A percentile compares a stretch with the other conserved stretches of the same genome.
Conservation (phyloP, 1,284 basidiomycete genomes). For the Wallemia mellicola region DNA sequence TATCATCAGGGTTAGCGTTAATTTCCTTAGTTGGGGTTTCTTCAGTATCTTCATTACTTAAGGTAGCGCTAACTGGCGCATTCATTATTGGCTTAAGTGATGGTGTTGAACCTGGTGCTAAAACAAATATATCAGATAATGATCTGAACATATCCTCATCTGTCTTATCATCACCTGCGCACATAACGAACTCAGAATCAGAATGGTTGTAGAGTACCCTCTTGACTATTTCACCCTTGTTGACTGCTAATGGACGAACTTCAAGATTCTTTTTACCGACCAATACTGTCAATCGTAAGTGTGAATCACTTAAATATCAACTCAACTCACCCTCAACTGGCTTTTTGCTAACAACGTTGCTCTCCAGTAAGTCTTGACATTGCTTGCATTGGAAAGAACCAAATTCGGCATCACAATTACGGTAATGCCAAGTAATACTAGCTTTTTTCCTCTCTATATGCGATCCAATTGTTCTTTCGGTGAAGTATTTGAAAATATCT, state of each 20-base stretch:
- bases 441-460: slow-evolving; percentile 92
- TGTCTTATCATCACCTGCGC: slow-evolving; percentile 94
- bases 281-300: slow-evolving; percentile 24
- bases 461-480: slow-evolving; percentile 80
- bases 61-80: slow-evolving; percentile 40
- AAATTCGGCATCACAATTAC: slow-evolving; percentile 77
- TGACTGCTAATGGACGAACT: slow-evolving; percentile 73
- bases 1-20: slow-evolving; percentile 29
- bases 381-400: slow-evolving; percentile 87
- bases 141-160: slow-evolving; percentile 94
- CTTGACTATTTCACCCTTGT: slow-evolving; percentile 97
- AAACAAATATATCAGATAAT: slow-evolving; percentile 25
- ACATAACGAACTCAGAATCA: slow-evolving; percentile 82
- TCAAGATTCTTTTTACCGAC: slow-evolving; percentile 97
- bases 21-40: slow-evolving; percentile 27
- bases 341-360: slow-evolving; percentile 54
- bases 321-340: slow-evolving; percentile 42
- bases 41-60: slow-evolving; percentile 18
- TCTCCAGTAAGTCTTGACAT: slow-evolving; percentile 83
- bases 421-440: slow-evolving; percentile 93
- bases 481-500: slow-evolving; percentile 88
- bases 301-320: not conserved
- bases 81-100: slow-evolving; percentile 22
- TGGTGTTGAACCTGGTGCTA: slow-evolving; percentile 21
- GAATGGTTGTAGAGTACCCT: slow-evolving; percentile 69